Conservation (phyloP, 352 stramenopile genomes). For the Globisporangium sylvaticum region DNA sequence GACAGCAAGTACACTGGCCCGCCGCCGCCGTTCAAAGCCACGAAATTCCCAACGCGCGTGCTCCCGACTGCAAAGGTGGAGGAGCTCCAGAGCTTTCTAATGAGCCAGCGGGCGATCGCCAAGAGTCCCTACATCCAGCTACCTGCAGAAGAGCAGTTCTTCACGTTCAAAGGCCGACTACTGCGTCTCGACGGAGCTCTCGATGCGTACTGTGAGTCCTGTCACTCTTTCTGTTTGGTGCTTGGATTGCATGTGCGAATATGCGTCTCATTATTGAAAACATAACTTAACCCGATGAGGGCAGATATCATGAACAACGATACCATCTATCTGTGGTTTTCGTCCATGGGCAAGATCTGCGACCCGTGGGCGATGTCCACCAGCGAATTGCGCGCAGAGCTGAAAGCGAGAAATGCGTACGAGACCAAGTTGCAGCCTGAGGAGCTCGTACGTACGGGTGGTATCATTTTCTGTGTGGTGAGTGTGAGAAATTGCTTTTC, state of each 20-base stretch:
- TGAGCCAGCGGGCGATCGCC: constrained; percentile 58
- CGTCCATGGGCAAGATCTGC: constrained; percentile 56
- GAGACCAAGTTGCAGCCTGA: constrained; percentile 61
- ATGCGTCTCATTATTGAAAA: no score
- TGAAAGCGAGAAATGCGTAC: constrained; percentile 56
- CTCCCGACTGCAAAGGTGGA: constrained; percentile 31
- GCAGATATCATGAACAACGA: constrained; percentile 71
- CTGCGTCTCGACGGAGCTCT: constrained; percentile 56
- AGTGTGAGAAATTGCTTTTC: background rate
- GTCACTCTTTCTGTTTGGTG: background rate
- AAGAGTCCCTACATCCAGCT: constrained; percentile 48
- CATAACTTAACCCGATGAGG: no score
- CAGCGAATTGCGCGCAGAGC: constrained; percentile 58
- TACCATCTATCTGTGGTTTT: constrained; percentile 68
- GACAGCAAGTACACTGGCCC: constrained; percentile 11
- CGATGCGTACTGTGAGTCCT: constrained; percentile 55
- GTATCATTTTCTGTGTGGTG: background rate
- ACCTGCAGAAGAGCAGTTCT: constrained; percentile 52
- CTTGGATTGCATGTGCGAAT: no score
- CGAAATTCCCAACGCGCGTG: constrained; percentile 61
- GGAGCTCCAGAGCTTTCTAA: constrained; percentile 50
- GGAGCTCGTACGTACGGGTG: constrained; percentile 36
- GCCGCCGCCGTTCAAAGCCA: constrained; percentile 33
- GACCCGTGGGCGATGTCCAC: constrained; percentile 78
- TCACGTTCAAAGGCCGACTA: constrained; percentile 68